Evolutionary conservation across 2,329 filamentous ascomycete species (phyloP).

Genomic region (Rhinocladiella similis): DNA sequence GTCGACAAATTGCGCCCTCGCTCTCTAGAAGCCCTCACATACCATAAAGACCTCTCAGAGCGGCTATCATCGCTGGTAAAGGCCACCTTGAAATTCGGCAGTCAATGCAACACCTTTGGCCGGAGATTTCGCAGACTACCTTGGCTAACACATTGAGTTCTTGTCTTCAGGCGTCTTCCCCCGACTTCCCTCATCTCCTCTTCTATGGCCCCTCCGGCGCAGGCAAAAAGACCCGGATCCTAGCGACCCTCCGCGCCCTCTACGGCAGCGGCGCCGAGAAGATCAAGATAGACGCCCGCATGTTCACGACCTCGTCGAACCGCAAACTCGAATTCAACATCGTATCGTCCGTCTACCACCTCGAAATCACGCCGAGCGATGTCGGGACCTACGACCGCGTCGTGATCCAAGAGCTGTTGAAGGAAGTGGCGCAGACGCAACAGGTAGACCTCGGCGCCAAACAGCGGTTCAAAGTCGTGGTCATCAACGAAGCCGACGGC

Average conservation of each 20-base stretch:
- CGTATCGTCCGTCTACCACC: constrained; percentile 92
- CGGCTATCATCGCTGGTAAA: constrained; percentile 79
- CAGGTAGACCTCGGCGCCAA: constrained; percentile 92
- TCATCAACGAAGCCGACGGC: constrained; percentile 98
- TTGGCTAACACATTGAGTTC: constrained; percentile 18
- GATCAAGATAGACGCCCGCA: constrained; percentile 97
- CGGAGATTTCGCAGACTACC: no score
- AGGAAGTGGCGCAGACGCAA: constrained; percentile 97
- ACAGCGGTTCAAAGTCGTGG: constrained; percentile 96
- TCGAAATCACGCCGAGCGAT: constrained; percentile 96
- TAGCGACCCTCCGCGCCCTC: constrained; percentile 90
- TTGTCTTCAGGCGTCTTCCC: constrained; percentile 75
- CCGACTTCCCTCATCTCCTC: constrained; percentile 95
- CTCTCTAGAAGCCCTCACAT: constrained; percentile 64
- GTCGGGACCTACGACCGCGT: constrained; percentile 96
- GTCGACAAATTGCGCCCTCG: constrained; percentile 63
- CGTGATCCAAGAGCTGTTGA: constrained; percentile 90
- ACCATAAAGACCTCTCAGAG: constrained; percentile 85
- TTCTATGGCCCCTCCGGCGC: constrained; percentile 96
- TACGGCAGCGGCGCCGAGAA: constrained; percentile 98
- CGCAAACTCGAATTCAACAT: constrained; percentile 99
- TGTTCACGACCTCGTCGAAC: constrained; percentile 88
- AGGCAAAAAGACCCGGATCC: constrained; percentile 96
- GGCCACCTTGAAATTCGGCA: not conserved
- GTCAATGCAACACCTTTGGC: not conserved